Evolutionary conservation across 1,139 yeast species (phyloP), one percentile per base, ranked within the genome.

Genomic region (Suhomyces panamericanus): DNA sequence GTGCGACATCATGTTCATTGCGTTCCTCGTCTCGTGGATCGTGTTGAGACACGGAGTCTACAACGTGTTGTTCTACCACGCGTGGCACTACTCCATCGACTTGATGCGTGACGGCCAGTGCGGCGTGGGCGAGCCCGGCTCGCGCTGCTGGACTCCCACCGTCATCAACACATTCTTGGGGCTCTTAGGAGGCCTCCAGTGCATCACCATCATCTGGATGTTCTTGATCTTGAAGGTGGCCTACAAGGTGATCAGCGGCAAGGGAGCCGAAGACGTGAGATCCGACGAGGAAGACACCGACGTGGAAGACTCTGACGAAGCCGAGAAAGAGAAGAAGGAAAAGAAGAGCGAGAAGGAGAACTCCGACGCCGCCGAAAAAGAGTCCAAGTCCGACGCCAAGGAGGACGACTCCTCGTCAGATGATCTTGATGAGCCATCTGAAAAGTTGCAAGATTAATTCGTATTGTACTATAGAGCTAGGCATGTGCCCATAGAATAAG

Each of bases 231-330:
- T 77, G 15, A 81, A 79, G 55, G 95, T 89, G 27, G 88, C 87
- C 15, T 66, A 75, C 48, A 81, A 76, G 58, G 95, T 89, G 20
- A 52, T 88, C 29, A 71, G 75, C 7, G 97, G 97, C 5, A 73
- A 69, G 16, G 81, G 83, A 30, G 95, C 89, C 41, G 96, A 90
- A 62, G 87, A 85, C 48, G 85, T 95, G 53, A 81, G 95, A 61
- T 91, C 88, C 58, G 87, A 80, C 53, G 93, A 85, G 38, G 86
- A 80, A 42, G 74, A 68, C 39, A 62, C 67, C 20, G 72, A 65
- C 27, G 60, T 52, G 6, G 75, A 67, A 39, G 24, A 20, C 24
- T 20, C 24, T 7, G 24, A 20, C 24, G 24, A 20, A 5, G 58
- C 48, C 17, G 58, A 51, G 12, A 52, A 38, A 14, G 38, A 44